Conservation (phyloP, 1,284 basidiomycete genomes). For the Ustilago loliicola region DNA sequence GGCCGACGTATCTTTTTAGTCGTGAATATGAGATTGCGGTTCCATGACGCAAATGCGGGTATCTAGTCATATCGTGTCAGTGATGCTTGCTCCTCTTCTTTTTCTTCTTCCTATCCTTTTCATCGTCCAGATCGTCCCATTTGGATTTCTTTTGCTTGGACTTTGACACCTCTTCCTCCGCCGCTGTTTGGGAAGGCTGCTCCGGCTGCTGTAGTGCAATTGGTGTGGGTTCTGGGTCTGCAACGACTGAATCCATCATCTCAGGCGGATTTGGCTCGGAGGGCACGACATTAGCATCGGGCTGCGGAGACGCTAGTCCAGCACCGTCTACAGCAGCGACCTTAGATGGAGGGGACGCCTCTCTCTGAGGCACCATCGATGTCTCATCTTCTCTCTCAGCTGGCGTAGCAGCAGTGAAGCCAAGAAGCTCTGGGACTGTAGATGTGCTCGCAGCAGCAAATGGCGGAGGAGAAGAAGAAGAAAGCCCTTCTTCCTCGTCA, state of each 20-base stretch:
- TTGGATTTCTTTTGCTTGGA: slow-evolving; percentile 30
- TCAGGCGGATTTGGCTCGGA: neutral
- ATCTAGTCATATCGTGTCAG: neutral
- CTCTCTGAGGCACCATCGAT: neutral
- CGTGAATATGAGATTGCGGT: too few relatives aligned
- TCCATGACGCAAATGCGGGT: neutral
- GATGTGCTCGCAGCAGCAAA: too few relatives aligned
- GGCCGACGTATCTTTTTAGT: too few relatives aligned
- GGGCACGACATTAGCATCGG: too few relatives aligned
- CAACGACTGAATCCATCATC: neutral
- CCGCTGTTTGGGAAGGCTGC: neutral
- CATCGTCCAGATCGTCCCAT: slow-evolving; percentile 31
- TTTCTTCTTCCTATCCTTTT: slow-evolving; percentile 16
- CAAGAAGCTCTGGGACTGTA: too few relatives aligned
- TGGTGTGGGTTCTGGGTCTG: too few relatives aligned
- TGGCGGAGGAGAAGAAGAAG: neutral
- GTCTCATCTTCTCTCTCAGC: neutral
- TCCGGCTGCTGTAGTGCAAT: neutral
- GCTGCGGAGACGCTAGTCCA: too few relatives aligned
- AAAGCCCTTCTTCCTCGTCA: neutral
- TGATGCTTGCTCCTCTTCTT: slow-evolving; percentile 35
- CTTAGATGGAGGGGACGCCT: neutral
- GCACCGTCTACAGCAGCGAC: neutral
- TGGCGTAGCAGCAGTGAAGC: too few relatives aligned
- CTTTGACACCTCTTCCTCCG: neutral